Conservation (phyloP, 169 alveolate genomes). For the Cryptosporidium ryanae region DNA sequence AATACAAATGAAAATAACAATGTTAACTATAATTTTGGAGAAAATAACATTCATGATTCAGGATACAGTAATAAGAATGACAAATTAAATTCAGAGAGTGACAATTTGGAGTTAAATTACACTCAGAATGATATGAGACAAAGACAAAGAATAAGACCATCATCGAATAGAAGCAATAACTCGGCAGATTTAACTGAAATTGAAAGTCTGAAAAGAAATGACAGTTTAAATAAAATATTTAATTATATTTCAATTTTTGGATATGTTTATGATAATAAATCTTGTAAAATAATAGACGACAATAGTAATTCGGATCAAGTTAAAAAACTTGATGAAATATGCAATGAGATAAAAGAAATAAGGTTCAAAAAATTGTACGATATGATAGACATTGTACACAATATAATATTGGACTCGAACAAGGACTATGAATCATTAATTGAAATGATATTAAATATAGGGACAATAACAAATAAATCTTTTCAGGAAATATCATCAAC, state of each 20-base stretch:
- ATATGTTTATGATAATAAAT: slow-evolving; percentile 19
- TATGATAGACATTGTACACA: slow-evolving; percentile 3
- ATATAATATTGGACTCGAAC: neutral
- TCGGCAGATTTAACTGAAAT: neutral
- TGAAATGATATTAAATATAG: slow-evolving; percentile 51
- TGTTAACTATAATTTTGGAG: neutral
- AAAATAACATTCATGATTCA: neutral
- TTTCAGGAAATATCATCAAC: slow-evolving; percentile 55
- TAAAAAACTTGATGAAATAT: slow-evolving; percentile 5
- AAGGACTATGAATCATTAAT: slow-evolving; percentile 36
- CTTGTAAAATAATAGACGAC: neutral
- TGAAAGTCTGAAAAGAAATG: neutral
- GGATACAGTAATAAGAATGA: neutral
- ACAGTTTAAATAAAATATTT: neutral
- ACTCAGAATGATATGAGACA: slow-evolving; percentile 58
- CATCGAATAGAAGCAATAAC: neutral
- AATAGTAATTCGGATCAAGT: neutral
- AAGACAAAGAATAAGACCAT: slow-evolving; percentile 62
- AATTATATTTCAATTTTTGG: slow-evolving; percentile 51
- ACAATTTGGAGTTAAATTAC: slow-evolving; percentile 17
- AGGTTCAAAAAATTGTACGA: slow-evolving; percentile 3
- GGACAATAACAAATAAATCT: slow-evolving; percentile 28
- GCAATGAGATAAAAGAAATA: slow-evolving; percentile 30
- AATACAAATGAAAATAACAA: neutral
- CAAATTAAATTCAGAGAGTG: slow-evolving; percentile 60